Evolutionary conservation across 306 rosid genomes (phyloP).

Genomic region (Lablab purpureus): DNA sequence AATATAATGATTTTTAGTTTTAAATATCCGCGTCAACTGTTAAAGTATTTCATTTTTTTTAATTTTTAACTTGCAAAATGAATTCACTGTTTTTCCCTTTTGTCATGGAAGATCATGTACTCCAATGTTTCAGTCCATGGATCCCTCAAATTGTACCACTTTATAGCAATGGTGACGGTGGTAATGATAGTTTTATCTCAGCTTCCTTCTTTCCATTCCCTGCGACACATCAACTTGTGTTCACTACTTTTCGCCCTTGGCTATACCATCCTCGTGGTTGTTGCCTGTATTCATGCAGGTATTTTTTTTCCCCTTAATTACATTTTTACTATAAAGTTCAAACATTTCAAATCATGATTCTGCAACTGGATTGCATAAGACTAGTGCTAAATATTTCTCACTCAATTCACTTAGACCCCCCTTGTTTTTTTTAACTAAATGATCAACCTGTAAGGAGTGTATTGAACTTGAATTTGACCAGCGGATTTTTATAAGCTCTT

Average conservation of each 20-base stretch:
- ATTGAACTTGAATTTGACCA: too few species aligned
- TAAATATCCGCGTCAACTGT: not conserved
- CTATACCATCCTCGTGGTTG: conserved; percentile 75
- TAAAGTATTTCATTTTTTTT: not conserved
- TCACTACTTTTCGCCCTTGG: conserved; percentile 82
- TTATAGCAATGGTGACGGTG: conserved; percentile 91
- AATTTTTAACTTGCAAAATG: not conserved
- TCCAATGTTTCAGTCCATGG: conserved; percentile 73
- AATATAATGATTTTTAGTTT: conserved; percentile 22
- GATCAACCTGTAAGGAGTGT: too few species aligned
- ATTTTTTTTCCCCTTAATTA: conserved; percentile 2
- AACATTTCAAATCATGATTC: too few species aligned
- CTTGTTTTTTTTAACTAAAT: too few species aligned
- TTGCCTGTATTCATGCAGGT: conserved; percentile 85
- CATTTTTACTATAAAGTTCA: not conserved
- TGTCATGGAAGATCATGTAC: conserved; percentile 70
- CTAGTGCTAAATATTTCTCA: too few species aligned
- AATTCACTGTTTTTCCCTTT: not conserved
- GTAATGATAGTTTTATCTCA: conserved; percentile 85
- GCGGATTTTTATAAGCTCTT: too few species aligned
- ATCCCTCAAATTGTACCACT: conserved; percentile 77
- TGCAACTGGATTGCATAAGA: too few species aligned
- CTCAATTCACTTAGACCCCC: too few species aligned
- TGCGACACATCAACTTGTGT: conserved; percentile 78
- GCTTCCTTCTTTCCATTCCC: conserved; percentile 89